These are phyloP conservation scores for Dactylellina cionopaga DNA, from an alignment of 2,329 filamentous ascomycete species.

Conservation along the genomic window DNA sequence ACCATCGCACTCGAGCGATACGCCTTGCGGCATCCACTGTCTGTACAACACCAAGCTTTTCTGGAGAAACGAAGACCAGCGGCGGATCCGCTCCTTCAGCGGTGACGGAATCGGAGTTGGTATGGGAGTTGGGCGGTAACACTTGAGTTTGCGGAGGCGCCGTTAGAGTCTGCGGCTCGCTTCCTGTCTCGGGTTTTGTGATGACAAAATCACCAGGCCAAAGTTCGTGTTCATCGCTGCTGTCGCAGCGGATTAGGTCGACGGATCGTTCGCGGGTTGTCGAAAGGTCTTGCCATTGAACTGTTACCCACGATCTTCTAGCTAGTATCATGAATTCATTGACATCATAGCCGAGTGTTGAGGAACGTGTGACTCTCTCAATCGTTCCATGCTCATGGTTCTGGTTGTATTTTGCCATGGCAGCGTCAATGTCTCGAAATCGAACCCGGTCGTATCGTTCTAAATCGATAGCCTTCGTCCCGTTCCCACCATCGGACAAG, in stretches of 20 bases:
- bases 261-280: constrained; percentile 64
- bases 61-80: constrained; percentile 61
- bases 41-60: constrained; percentile 69
- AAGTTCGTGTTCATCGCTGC: constrained; percentile 68
- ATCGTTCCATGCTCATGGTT: constrained; percentile 62
- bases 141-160: constrained; percentile 17
- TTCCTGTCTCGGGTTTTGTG: constrained; percentile 61
- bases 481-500: constrained; percentile 58
- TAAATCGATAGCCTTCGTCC: constrained; percentile 54
- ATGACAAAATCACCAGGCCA: constrained; percentile 69
- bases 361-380: constrained; percentile 62
- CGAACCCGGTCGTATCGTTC: constrained; percentile 63
- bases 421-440: constrained; percentile 67
- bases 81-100: constrained; percentile 17
- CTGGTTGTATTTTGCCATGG: constrained; percentile 66
- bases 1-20: constrained; percentile 69
- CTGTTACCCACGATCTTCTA: constrained; percentile 65
- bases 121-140: constrained; percentile 1
- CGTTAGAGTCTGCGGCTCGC: constrained; percentile 45
- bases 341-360: constrained; percentile 68
- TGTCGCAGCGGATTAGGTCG: constrained; percentile 64
- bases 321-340: constrained; percentile 68
- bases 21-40: constrained; percentile 67
- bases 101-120: constrained; percentile 11
- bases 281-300: constrained; percentile 70